Evolutionary conservation across 1,284 basidiomycete species (phyloP), one percentile per base, ranked within the genome.

Genomic region (Cutaneotrichosporon sp.): DNA sequence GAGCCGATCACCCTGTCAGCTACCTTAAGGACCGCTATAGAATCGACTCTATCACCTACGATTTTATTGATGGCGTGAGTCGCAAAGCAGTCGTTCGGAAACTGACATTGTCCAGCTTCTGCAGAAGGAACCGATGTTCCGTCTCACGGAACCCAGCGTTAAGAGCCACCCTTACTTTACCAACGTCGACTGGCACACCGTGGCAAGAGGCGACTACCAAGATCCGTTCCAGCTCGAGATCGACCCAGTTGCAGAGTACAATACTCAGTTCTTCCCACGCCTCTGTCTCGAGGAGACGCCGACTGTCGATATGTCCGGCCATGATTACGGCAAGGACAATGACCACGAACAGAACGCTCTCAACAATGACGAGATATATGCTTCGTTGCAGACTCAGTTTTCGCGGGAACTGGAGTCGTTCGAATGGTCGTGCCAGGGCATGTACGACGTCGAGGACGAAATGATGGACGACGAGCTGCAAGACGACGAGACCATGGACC

Each of bases 251-350:
- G 90, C 96, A 72, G 91, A 92, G 61, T 86, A 85, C 67, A 94
- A 98, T 81, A 94, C 90, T 59, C 89, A 91, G 73, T 97, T 97
- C 76, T 98, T 97, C 72, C 94, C 97, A 71, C 90, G 94, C 63
- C 87, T 90, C 29, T 97, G 96, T 82, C 80, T 97, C 51, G 90
- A 90, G 68, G 93, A 96, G 86, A 86, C 88, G 61, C 89, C 89
- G 33, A 84, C 68, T 14, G 66, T 76, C 34, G 68, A 74, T 52
- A 70, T 69, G 63, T 60, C 64, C 1, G 60, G 51, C 3, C 67
- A 72, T 49, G 67, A 68, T 38, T 38, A 60, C 25, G 56, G 57
- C 35, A 52, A 52, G 31, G 58, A 63, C 19, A 32, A 50, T 4
- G 51, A 45, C 20, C 43, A 24, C 11, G 45, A 53, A 45, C 54